Evolutionary conservation across 139 green algal genomes (phyloP), one percentile per base, ranked within the genome.

Genomic region (Chlorella sp.): DNA sequence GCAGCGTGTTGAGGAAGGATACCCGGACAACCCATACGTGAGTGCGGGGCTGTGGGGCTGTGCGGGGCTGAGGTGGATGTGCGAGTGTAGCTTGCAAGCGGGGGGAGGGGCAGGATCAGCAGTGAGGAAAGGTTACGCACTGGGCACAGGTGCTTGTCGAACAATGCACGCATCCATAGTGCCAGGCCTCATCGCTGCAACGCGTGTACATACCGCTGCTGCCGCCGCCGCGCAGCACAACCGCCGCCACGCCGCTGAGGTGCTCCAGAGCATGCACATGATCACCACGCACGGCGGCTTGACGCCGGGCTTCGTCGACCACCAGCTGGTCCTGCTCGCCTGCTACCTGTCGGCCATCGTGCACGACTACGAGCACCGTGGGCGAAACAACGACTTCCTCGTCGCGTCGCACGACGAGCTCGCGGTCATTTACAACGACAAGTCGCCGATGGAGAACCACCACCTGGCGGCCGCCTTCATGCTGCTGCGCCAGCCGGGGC

Each of bases 241-340:
- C 80, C 65, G 73, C 30, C 75, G 67, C 0, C 86, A 91, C 60
- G 86, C 77, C 6, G 79, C 86, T 2, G 80, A 86, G 35, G 86
- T 91, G 67, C 69, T 87, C 17, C 79, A 78, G 29, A 84, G 66
- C 35, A 62, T 81, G 36, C 84, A 88, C 73, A 77, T 87, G 35
- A 69, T 89, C 34, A 62, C 85, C 32, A 70, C 61, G 26, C 35
- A 35, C 5, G 71, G 71, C 5, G 71, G 71, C 22, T 17, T 51
- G 27, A 51, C 17, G 63, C 63, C 32, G 30, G 32, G 33, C 3
- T 24, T 3, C 27, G 31, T 27, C 22, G 2, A 69, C 24, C 24
- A 51, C 17, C 2, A n/a, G n/a, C n/a, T 51, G 2, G 20, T 5
- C 33, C 22, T 49, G 27, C 27, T 68, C n/a, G 27, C 27, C 4